Evolutionary conservation across 2,329 filamentous ascomycete species (phyloP), one percentile per base, ranked within the genome.

Genomic region (Hypoxylon sp.): DNA sequence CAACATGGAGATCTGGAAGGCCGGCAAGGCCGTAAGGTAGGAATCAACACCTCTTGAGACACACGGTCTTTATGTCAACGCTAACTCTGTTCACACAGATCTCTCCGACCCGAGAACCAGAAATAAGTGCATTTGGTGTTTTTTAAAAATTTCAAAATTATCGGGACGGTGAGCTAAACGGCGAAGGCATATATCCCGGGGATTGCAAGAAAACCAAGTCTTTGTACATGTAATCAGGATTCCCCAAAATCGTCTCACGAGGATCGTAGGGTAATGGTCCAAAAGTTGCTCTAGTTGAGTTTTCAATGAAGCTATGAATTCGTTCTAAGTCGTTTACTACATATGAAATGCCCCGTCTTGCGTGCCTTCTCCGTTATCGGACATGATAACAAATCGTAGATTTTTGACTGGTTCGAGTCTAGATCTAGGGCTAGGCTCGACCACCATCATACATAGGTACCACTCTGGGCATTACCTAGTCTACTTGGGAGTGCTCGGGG

Each of bases 1-100:
- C 78, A 88, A 93, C 79, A 85, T 99, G 78, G 96, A 99, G 89
- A 99, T 99, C 89, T 99, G 96, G 96, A 89, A 92, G 78, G 96
- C 96, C 72, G 96, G 96, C 82, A 98, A 97, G 90, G 93, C 96
- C 76, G 96, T 99, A 77, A 91, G 95, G 86, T 90, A 84, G 20
- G 53, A 38, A 20, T 36, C 3, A 9, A 8, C 1, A 6, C 16
- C 4, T 8, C 4, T 16, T 2, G 11, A 12, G 26, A 20, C 12
- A 18, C 46, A 64, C n/a, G 58, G 8, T 9, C 24, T n/a, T 46
- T 16, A n/a, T 1, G 4, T 50, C 18, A 14, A 46, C 20, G 7
- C 49, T 65, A 53, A 58, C 64, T 26, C 54, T 53, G 50, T 55
- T 73, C 56, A 3, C 59, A 70, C 71, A 90, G 89, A 75, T 85